These are phyloP conservation scores for Imleria badia DNA, from an alignment of 768 basidiomycete species.

Conservation along the genomic window DNA sequence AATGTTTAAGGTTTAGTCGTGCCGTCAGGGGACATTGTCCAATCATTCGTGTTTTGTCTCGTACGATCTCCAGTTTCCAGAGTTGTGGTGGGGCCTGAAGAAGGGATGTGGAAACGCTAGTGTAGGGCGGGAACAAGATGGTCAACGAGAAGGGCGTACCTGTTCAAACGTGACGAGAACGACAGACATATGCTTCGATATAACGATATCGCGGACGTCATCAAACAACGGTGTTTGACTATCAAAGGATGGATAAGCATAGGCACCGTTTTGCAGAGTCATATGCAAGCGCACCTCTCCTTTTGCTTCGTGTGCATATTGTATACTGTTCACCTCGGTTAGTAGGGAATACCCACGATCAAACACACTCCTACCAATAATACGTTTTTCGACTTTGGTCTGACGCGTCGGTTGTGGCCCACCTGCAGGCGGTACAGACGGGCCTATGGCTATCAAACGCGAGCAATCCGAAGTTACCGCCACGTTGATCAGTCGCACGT, in stretches of 20 bases:
- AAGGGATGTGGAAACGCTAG: background rate
- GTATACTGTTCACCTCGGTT: slow-evolving; percentile 37
- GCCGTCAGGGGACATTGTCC: slow-evolving; percentile 12
- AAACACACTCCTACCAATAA: slow-evolving; percentile 40
- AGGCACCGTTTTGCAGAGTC: background rate
- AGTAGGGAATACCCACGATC: background rate
- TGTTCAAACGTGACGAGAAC: slow-evolving; percentile 41
- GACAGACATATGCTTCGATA: slow-evolving; percentile 42
- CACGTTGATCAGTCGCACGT: slow-evolving; percentile 49
- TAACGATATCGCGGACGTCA: slow-evolving; percentile 50
- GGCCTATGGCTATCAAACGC: slow-evolving; percentile 49
- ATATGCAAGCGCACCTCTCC: slow-evolving; percentile 39
- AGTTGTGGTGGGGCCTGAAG: slow-evolving; percentile 67
- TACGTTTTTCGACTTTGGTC: slow-evolving; percentile 50
- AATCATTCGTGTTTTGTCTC: slow-evolving; percentile 43
- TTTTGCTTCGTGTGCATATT: slow-evolving; percentile 45
- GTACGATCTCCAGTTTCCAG: slow-evolving; percentile 67
- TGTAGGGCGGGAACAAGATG: background rate
- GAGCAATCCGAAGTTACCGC: slow-evolving; percentile 46
- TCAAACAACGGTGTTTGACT: slow-evolving; percentile 55
- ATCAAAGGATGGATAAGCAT: background rate
- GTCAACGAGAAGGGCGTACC: slow-evolving; percentile 2
- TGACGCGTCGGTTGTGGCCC: slow-evolving; percentile 46
- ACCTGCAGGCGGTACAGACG: slow-evolving; percentile 39
- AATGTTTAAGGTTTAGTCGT: slow-evolving; percentile 49